Conservation (phyloP, 176 grass and related monocot species). For the Avena insularis region DNA sequence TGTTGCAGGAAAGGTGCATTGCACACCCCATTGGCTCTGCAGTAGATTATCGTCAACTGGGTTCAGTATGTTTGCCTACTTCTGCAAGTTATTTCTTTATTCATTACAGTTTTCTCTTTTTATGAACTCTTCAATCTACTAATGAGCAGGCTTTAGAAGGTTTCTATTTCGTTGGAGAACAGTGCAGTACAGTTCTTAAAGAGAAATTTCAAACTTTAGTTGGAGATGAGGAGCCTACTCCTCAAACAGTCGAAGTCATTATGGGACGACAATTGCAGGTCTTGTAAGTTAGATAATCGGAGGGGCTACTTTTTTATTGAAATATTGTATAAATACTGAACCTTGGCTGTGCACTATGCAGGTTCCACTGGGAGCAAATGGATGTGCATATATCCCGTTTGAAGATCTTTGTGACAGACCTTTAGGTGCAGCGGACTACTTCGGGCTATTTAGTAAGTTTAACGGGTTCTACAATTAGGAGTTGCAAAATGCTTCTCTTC, state of each 20-base stretch:
- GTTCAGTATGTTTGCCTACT: constrained; percentile 68
- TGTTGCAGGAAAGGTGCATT: constrained; percentile 79
- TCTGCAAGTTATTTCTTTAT: not conserved
- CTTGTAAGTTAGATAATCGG: constrained; percentile 38
- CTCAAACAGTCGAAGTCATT: constrained; percentile 78
- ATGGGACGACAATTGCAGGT: constrained; percentile 94
- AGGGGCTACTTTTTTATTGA: not conserved
- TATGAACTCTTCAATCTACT: constrained; percentile 15
- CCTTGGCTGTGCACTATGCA: constrained; percentile 33
- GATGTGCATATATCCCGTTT: constrained; percentile 86
- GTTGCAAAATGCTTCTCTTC: not conserved
- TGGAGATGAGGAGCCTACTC: constrained; percentile 63
- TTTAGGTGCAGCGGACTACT: constrained; percentile 91
- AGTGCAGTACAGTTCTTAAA: constrained; percentile 66
- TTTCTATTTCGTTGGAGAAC: constrained; percentile 76
- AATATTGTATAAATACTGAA: constrained; percentile 33
- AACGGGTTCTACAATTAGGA: not conserved
- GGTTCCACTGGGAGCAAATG: constrained; percentile 90
- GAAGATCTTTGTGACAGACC: constrained; percentile 93
- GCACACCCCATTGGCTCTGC: constrained; percentile 80
- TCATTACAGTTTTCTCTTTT: constrained; percentile 26
- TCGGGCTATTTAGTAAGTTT: constrained; percentile 87
- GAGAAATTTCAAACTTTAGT: constrained; percentile 77
- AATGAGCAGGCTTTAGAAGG: constrained; percentile 77
- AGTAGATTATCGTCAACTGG: constrained; percentile 83